A percentile compares a stretch with the other conserved stretches of the same genome.
phyloP scores from a whole-genome alignment of 257 asterid genomes.

The Scutellaria baicalensis region DNA sequence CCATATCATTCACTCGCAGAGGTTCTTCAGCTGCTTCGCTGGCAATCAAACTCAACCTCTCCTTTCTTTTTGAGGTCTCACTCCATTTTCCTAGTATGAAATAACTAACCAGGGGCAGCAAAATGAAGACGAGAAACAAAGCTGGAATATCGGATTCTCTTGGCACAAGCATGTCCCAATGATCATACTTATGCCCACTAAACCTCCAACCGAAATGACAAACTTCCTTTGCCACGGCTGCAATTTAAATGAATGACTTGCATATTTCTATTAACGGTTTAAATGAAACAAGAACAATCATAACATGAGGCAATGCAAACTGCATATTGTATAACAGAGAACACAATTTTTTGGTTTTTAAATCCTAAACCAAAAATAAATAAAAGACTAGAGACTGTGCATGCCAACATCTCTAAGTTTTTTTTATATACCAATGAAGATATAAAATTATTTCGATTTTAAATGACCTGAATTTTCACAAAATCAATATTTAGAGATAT shows the following conservation, averaged over 20 bases:
- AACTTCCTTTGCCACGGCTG: conserved; percentile 23
- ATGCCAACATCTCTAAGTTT: neutral
- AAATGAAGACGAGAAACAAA: conserved; percentile 54
- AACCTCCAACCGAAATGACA: conserved; percentile 16
- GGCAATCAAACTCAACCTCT: conserved; percentile 37
- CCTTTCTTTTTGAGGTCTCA: conserved; percentile 52
- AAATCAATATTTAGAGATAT: neutral
- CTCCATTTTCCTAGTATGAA: conserved; percentile 76
- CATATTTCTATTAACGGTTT: neutral
- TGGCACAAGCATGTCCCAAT: conserved; percentile 79
- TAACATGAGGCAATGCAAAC: neutral
- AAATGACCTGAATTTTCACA: neutral
- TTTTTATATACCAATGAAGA: neutral
- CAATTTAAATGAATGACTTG: neutral
- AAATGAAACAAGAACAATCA: neutral
- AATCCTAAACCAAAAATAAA: neutral
- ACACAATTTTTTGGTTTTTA: neutral
- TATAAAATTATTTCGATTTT: neutral
- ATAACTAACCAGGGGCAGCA: conserved; percentile 73
- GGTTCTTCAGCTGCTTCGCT: conserved; percentile 56
- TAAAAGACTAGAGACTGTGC: neutral
- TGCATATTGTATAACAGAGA: neutral
- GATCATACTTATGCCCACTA: conserved; percentile 60
- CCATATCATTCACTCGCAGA: conserved; percentile 33
- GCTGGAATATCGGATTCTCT: conserved; percentile 65